Evolutionary conservation across 148 eudicot species (phyloP), one percentile per base, ranked within the genome.

Genomic region (Simmondsia chinensis): DNA sequence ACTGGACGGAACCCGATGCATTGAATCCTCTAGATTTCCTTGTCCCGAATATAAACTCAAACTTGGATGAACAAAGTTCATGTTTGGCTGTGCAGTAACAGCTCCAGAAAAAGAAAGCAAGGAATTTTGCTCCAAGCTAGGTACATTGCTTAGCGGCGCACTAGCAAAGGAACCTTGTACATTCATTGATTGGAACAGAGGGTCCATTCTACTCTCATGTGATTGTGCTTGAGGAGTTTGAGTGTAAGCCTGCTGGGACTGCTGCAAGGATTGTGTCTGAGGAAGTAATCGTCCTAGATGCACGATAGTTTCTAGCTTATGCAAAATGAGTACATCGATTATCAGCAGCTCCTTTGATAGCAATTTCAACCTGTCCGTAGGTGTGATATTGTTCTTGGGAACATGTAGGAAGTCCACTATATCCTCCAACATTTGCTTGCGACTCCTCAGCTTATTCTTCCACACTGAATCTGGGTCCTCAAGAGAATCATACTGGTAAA

Each of bases 291-390:
- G 96, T 50, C 73, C 79, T 59, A 55, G 89, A 65, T 71, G 94
- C 66, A 79, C 33, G n/a, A 79, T 25, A 35, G 81, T 81, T 53
- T 85, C 77, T 5, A 81, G 75, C 61, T 76, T 76, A 63, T 76
- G 40, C 42, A 82, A 57, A 32, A 30, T 69, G 12, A 91, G 72
- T 39, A 91, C 52, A 34, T 21, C 55, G 18, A 69, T 11, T 19
- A 91, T 91, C 57, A 84, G 95, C 71, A 74, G 84, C 65, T 91
- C 95, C 29, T 70, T 67, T n/a, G 59, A 34, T 28, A 47, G 61
- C 50, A 85, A 31, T 68, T 72, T 85, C 2, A 79, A 93, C 64
- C 47, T 91, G 66, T 48, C 72, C 50, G 14, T 3, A 26, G 62
- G 69, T 56, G 35, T 29, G 33, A 78, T 61, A 40, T 38, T 66